phyloP scores from a whole-genome alignment of 495 filamentous ascomycete species.

The Penicillium cosmopolitanum region DNA sequence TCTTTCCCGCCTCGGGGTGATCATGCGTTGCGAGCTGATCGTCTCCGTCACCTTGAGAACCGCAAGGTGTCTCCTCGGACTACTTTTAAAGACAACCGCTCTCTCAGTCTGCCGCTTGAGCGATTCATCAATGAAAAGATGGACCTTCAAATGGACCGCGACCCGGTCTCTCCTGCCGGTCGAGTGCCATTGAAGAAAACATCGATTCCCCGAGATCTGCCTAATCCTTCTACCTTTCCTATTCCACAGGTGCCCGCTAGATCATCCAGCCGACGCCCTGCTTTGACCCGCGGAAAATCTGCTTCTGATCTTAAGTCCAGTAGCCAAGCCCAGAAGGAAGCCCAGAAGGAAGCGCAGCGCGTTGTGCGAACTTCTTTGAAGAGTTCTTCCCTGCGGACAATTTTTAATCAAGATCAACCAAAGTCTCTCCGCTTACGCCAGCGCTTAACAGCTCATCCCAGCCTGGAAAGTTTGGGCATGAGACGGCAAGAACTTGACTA shows the following conservation, averaged over 20 bases:
- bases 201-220: conserved; percentile 7
- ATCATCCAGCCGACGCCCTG: conserved; percentile 22
- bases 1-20: conserved; percentile 27
- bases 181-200: conserved; percentile 8
- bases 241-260: conserved; percentile 19
- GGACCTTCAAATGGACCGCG: conserved; percentile 32
- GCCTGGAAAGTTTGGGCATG: conserved; percentile 43
- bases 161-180: conserved; percentile 12
- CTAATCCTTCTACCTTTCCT: conserved; percentile 13
- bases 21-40: conserved; percentile 41
- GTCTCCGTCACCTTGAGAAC: conserved; percentile 34
- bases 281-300: conserved; percentile 28
- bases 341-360: conserved; percentile 21
- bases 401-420: conserved; percentile 28
- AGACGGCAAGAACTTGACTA: conserved; percentile 33
- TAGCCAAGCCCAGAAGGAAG: conserved; percentile 13
- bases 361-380: conserved; percentile 20
- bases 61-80: conserved; percentile 29
- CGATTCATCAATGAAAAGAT: conserved; percentile 52
- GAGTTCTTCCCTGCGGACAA: conserved; percentile 19
- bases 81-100: conserved; percentile 34
- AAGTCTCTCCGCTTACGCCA: conserved; percentile 35
- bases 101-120: conserved; percentile 47
- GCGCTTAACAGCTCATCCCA: conserved; percentile 41
- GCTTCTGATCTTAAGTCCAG: conserved; percentile 20